Percentiles rank a stretch among this genome's conserved stretches.
Conservation (phyloP, 306 rosid species). For the Mimosa bimucronata region DNA sequence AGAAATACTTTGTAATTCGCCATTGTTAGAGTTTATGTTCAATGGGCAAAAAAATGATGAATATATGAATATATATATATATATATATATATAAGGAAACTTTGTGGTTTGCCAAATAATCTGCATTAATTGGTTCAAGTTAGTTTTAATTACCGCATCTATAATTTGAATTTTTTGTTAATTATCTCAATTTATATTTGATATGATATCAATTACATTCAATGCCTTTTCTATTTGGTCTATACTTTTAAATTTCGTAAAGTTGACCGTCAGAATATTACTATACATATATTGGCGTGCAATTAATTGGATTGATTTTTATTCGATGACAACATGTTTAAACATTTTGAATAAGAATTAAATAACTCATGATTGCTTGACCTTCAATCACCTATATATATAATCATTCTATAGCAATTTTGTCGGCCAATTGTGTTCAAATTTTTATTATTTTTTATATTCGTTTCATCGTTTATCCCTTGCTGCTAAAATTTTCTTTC, state of each 20-base stretch:
- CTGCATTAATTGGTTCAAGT: not conserved
- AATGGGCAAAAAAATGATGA: not conserved
- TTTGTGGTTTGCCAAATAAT: not conserved
- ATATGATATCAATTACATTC: not conserved
- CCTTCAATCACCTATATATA: too few relatives aligned
- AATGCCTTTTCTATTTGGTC: not conserved
- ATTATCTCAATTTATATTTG: not conserved
- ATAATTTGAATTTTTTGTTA: too few relatives aligned
- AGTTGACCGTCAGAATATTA: not conserved
- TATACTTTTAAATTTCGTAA: not conserved
- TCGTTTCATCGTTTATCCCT: too few relatives aligned
- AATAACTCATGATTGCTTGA: too few relatives aligned
- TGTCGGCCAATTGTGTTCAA: too few relatives aligned
- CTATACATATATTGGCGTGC: not conserved
- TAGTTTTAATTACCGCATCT: not conserved
- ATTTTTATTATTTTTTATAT: too few relatives aligned
- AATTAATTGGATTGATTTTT: not conserved
- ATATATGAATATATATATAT: not conserved
- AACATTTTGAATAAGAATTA: too few relatives aligned
- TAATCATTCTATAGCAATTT: too few relatives aligned
- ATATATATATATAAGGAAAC: too few relatives aligned
- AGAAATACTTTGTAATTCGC: not conserved
- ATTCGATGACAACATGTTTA: too few relatives aligned
- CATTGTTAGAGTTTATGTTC: not conserved
- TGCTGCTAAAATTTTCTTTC: too few relatives aligned